These are phyloP conservation scores for Artemisia annua DNA, from an alignment of 129 eudicot species.

Conservation along the genomic window DNA sequence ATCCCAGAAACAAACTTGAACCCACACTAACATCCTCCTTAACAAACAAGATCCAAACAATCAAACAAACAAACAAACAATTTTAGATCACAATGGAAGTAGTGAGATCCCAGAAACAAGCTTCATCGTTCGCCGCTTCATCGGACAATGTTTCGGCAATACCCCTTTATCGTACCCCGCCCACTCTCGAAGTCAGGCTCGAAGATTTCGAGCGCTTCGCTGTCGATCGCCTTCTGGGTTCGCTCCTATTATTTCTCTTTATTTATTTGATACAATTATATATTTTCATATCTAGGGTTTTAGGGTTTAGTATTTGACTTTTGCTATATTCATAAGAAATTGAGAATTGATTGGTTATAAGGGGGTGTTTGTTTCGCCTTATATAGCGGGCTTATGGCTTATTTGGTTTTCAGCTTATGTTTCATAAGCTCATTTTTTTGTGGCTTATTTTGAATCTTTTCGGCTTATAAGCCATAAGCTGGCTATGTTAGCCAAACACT, in stretches of 20 bases:
- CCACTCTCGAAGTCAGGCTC: conserved; percentile 79
- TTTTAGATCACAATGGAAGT: conserved; percentile 83
- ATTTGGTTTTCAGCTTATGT: too few relatives aligned
- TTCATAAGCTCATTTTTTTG: too few relatives aligned
- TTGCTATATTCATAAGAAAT: background rate
- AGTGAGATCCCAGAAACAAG: conserved; percentile 57
- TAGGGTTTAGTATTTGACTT: background rate
- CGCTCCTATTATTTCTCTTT: background rate
- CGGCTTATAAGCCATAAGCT: too few relatives aligned
- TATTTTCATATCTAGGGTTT: conserved; percentile 11
- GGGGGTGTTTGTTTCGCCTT: too few relatives aligned
- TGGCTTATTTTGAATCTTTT: too few relatives aligned
- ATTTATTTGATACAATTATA: background rate
- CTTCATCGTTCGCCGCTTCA: conserved; percentile 22
- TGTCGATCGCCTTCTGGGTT: conserved; percentile 87
- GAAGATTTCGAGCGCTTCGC: conserved; percentile 98
- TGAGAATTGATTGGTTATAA: too few relatives aligned
- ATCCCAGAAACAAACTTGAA: too few relatives aligned
- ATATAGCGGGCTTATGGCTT: too few relatives aligned
- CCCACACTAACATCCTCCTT: too few relatives aligned
- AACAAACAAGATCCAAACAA: too few relatives aligned
- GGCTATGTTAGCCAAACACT: too few relatives aligned
- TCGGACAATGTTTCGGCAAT: conserved; percentile 42
- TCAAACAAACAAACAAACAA: too few relatives aligned
- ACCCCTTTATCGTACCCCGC: conserved; percentile 83